Percentiles rank a stretch among this genome's conserved stretches.
Evolutionary conservation across 768 basidiomycete species (phyloP).

Genomic region (Agaricus blazei): DNA sequence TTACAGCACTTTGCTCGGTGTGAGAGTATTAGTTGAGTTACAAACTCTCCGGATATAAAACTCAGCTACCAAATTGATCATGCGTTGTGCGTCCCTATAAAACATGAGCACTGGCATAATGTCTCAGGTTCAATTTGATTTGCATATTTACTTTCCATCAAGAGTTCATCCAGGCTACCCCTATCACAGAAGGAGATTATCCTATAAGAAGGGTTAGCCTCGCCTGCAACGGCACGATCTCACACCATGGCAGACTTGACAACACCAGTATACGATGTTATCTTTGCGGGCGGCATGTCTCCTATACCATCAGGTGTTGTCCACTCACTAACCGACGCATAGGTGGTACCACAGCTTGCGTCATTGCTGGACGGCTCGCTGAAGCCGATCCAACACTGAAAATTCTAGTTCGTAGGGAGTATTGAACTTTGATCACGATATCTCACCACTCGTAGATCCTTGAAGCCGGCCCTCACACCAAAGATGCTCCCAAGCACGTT

Average conservation of each 20-base stretch:
- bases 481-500: conserved; percentile 38
- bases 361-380: conserved; percentile 51
- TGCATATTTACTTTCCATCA: no score
- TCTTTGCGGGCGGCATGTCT: conserved; percentile 51
- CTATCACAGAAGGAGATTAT: no score
- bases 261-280: conserved; percentile 32
- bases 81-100: no score
- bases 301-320: neutral
- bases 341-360: conserved; percentile 53
- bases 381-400: conserved; percentile 47
- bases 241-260: neutral
- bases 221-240: no score
- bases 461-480: conserved; percentile 52
- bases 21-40: no score
- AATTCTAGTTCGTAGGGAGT: conserved; percentile 38
- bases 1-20: no score
- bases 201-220: no score
- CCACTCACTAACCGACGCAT: neutral
- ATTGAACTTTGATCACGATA: neutral
- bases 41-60: no score
- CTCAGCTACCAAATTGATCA: no score
- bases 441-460: conserved; percentile 29
- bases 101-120: no score
- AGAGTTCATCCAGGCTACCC: no score
- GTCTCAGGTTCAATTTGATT: no score